Evolutionary conservation across 2,329 filamentous ascomycete species (phyloP).

Genomic region (Microcera coccophila): DNA sequence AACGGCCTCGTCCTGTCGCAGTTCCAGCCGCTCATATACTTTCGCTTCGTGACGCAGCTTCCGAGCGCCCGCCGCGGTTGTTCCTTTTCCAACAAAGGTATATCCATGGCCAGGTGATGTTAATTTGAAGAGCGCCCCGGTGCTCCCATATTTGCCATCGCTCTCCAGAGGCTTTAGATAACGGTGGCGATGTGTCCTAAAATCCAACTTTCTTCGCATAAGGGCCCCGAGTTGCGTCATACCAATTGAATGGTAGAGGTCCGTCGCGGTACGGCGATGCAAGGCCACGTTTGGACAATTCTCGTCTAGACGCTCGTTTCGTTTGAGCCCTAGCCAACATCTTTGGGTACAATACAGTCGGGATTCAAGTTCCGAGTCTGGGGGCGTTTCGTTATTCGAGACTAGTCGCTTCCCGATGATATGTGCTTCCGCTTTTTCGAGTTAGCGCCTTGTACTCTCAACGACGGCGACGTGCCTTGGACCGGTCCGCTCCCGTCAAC

Average conservation of each 20-base stretch:
- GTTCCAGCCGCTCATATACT: neutral
- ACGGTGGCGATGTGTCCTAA: neutral
- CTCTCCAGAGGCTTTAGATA: neutral
- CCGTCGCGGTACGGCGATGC: neutral
- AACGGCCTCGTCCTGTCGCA: neutral
- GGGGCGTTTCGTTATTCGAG: no score
- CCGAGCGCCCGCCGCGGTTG: neutral
- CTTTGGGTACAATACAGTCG: neutral
- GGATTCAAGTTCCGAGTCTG: neutral
- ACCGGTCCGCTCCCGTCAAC: no score
- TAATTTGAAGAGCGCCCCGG: neutral
- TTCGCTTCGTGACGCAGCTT: neutral
- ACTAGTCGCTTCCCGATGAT: no score
- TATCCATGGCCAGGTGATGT: neutral
- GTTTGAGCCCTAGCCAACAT: neutral
- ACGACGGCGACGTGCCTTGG: no score
- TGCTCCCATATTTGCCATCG: neutral
- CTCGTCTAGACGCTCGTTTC: neutral
- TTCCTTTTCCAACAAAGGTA: neutral
- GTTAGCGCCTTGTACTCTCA: no score
- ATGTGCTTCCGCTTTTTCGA: no score
- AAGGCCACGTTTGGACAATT: neutral
- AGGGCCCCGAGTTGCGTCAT: neutral
- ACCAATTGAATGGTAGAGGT: neutral
- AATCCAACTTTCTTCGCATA: neutral